A percentile compares a stretch with the other conserved stretches of the same genome.
Evolutionary conservation across 441 rosid species (phyloP).

Genomic region (Raphanus hybrid): DNA sequence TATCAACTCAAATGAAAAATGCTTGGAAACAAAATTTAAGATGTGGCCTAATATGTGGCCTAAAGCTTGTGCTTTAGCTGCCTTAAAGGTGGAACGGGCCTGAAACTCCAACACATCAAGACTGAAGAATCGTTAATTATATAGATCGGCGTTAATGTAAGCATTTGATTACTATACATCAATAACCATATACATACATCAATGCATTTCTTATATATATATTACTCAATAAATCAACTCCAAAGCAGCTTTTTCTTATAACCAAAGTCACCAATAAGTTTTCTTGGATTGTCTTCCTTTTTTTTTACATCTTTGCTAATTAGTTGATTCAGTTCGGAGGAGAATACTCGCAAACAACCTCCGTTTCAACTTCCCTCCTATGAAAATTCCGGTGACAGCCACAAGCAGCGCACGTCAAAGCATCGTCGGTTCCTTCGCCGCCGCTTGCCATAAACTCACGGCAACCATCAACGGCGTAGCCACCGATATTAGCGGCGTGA

Average conservation of each 20-base stretch:
- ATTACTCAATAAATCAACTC: slow-evolving; percentile 7
- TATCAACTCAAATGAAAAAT: too few species aligned
- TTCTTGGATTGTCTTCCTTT: neutral
- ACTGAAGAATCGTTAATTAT: too few species aligned
- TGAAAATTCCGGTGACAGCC: slow-evolving; percentile 93
- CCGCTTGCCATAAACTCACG: slow-evolving; percentile 89
- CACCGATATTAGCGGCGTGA: slow-evolving; percentile 83
- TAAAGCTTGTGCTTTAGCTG: too few species aligned
- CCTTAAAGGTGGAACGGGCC: too few species aligned
- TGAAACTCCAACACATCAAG: too few species aligned
- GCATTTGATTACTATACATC: too few species aligned
- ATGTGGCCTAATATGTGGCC: too few species aligned
- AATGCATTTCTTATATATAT: slow-evolving; percentile 9
- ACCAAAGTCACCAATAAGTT: neutral
- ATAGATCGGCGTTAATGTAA: too few species aligned
- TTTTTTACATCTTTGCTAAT: neutral
- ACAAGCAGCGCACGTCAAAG: slow-evolving; percentile 84
- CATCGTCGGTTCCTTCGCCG: slow-evolving; percentile 52
- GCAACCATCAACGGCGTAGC: slow-evolving; percentile 92
- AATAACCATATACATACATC: slow-evolving; percentile 25
- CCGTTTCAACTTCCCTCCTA: slow-evolving; percentile 70
- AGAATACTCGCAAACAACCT: slow-evolving; percentile 84
- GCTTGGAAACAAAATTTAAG: too few species aligned
- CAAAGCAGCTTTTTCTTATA: too few species aligned
- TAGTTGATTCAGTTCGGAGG: slow-evolving; percentile 52